Base-by-base conservation (phyloP, 2,329 filamentous ascomycete genomes). In the Cryphonectria nitschkei region DNA sequence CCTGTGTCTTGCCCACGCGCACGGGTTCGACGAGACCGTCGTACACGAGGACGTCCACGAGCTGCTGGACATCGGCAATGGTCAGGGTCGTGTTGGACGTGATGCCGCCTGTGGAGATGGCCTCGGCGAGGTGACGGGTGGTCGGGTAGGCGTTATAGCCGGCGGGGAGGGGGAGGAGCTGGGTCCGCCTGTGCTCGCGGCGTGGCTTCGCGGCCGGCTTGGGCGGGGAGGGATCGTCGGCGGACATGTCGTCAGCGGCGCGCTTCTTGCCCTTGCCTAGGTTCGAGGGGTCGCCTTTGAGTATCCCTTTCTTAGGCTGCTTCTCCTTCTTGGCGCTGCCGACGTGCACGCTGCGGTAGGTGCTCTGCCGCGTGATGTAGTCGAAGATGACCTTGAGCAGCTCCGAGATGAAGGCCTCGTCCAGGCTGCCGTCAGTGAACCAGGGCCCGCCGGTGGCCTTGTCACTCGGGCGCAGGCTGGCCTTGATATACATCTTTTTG, bases 401-500 rank as follows among this genome's bases (percentile, higher is more conserved):
- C 58, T 89, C 89, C 70, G 93, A 90, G 76, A 98, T 95, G 79
- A 99, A 93, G 71, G 92, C 92, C 74, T 93, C 91, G 81, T 99
- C 96, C 16, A 98, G 87, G 74, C 95, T 92, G 67, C 94, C 93
- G 74, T 97, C 94, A 9, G 93, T 95, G 80, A 96, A 98, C 93
- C 95, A 99, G 11, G 94, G 92, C 1, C 96, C 96, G 64, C 96
- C 96, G 0, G 94, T 97, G 63, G 97, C 93, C 73, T 96, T 92
- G 73, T 98, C 95, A 68, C 92, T 93, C 0, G 96, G 95, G 14
- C 90, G 89, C 72, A 99, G 88, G 73, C 91, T 91, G 68, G 91
- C 89, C 77, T 97, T 91, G 87, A 99, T 97, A 85, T 96, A 99
- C 88, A 97, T 97, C 82, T 97, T 97, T 79, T 96, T 92, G 75